Evolutionary conservation across 495 filamentous ascomycete genomes (phyloP), one percentile per base, ranked within the genome.

Genomic region (Viridothelium virens): DNA sequence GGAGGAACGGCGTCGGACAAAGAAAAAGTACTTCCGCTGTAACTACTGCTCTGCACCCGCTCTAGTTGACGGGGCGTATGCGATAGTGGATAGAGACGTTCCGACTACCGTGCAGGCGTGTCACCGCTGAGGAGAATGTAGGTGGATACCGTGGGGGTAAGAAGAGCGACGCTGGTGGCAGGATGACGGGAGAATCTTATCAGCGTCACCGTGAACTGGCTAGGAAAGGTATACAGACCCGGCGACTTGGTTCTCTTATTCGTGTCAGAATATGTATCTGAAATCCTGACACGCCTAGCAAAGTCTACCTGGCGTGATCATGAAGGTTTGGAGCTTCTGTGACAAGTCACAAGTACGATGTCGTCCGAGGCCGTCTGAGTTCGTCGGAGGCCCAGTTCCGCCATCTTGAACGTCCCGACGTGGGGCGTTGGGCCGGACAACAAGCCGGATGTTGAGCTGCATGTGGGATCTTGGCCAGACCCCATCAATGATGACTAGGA

Each of bases 391-490:
- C 12, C 39, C 12, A 12, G 5, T 44, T 5, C 5, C 5, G 5
- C 39, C 3, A 6, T 53, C 47, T 11, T 12, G 47, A n/a, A 6
- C 18, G 3, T 25, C n/a, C 9, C 7, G 47, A 31, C 53, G 53
- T 59, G 53, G 53, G 53, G 53, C 53, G 6, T 9, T 59, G 53
- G 53, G n/a, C 53, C 53, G 53, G 25, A 59, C 18, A 59, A 36
- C 14, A 59, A 59, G 53, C 53, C 53, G 53, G 53, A 33, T 59
- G 4, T 18, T 6, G 5, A 59, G 53, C n/a, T 36, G 53, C 31
- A 59, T 59, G 53, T 59, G 53, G 31, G 53, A 59, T 59, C 33
- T 59, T 2, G 18, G 53, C 53, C 36, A 59, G 53, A 31, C 5
- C 6, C 18, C 25, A 14, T 5, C n/a, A 14, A 59, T 9, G n/a